phyloP scores from a whole-genome alignment of 768 basidiomycete species.

The Imleria badia region DNA sequence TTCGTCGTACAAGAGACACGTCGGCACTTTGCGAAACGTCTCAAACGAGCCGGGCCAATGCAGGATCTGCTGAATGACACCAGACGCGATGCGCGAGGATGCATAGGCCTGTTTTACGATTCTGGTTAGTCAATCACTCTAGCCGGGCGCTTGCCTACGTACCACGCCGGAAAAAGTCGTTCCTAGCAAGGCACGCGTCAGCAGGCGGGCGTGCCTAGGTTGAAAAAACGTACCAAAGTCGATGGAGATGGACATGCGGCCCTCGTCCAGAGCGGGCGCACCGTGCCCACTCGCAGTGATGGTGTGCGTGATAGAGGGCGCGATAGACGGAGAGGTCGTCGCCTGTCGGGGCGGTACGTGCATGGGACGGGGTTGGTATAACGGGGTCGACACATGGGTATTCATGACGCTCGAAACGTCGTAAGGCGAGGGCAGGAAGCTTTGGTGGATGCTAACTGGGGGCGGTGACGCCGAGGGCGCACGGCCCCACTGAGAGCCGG shows the following conservation, averaged over 20 bases:
- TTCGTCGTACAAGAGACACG: constrained; percentile 81
- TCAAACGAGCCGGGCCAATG: constrained; percentile 86
- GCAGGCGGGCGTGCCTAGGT: not conserved
- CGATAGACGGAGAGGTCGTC: constrained; percentile 26
- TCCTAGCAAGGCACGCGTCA: constrained; percentile 41
- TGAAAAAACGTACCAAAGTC: constrained; percentile 69
- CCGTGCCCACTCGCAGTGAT: not conserved
- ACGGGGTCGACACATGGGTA: constrained; percentile 5
- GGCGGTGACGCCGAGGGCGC: constrained; percentile 43
- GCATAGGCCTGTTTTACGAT: constrained; percentile 65
- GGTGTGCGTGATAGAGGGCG: not conserved
- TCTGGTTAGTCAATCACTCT: constrained; percentile 4
- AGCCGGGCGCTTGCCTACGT: constrained; percentile 33
- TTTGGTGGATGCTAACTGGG: constrained; percentile 3
- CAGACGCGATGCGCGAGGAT: constrained; percentile 77
- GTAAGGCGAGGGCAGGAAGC: not conserved
- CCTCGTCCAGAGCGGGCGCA: constrained; percentile 52
- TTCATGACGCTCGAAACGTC: not conserved
- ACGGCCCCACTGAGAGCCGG: constrained; percentile 24
- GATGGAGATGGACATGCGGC: constrained; percentile 80
- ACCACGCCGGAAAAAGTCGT: constrained; percentile 89
- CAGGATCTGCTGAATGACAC: constrained; percentile 80
- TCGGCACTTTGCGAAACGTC: constrained; percentile 84
- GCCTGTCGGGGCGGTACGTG: constrained; percentile 19
- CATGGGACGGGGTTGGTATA: constrained; percentile 32